phyloP scores from a whole-genome alignment of 2,329 filamentous ascomycete genomes.

The Basipetospora chlamydospora region DNA sequence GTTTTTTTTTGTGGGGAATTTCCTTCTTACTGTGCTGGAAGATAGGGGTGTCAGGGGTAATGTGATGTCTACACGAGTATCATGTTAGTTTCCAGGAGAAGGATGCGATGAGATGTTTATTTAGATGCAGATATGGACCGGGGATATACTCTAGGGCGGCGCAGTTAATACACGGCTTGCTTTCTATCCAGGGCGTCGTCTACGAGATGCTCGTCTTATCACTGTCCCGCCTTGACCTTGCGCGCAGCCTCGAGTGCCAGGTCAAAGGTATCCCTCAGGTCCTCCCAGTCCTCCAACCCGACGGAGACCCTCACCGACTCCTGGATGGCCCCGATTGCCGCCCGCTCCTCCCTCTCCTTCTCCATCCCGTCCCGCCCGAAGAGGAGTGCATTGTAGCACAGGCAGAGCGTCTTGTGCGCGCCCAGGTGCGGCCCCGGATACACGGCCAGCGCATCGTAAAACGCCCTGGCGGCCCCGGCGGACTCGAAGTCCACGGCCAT shows the following conservation, averaged over 20 bases:
- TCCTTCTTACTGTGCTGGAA: too few species aligned
- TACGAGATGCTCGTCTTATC: too few species aligned
- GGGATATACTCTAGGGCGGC: too few species aligned
- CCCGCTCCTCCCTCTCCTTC: slow-evolving; percentile 21
- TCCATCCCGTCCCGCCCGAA: slow-evolving; percentile 24
- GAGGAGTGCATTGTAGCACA: slow-evolving; percentile 31
- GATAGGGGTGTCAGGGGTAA: too few species aligned
- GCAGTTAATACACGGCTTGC: too few species aligned
- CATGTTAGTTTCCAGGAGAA: not conserved
- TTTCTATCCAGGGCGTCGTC: too few species aligned
- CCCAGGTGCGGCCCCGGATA: slow-evolving; percentile 39
- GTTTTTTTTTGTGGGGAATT: too few species aligned
- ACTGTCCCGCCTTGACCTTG: not conserved
- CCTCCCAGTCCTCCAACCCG: slow-evolving; percentile 28
- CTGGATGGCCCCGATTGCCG: slow-evolving; percentile 20
- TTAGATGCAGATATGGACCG: not conserved
- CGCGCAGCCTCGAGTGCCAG: slow-evolving; percentile 17
- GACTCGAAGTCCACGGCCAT: slow-evolving; percentile 34
- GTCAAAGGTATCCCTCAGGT: slow-evolving; percentile 24
- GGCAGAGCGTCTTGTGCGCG: slow-evolving; percentile 32
- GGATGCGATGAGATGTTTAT: not conserved
- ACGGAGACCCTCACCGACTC: slow-evolving; percentile 31
- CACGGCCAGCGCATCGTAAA: slow-evolving; percentile 33
- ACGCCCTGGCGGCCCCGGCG: slow-evolving; percentile 24
- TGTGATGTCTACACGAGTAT: not conserved